Conservation (phyloP, 805 yeast genomes). For the Vanderwaltozyma yarrowii region DNA sequence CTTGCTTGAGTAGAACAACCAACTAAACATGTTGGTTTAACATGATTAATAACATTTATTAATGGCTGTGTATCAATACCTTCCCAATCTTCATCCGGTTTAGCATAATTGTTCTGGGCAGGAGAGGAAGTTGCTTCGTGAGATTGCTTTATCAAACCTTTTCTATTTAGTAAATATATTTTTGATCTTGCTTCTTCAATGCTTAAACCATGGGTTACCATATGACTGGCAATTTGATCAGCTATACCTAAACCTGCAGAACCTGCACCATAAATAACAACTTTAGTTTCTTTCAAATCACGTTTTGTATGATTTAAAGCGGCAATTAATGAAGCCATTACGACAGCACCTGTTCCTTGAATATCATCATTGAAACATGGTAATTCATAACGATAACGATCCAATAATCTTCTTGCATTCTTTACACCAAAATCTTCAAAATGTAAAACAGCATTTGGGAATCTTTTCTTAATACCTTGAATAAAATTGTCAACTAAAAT, state of each 20-base stretch:
- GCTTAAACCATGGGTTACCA: slow-evolving; percentile 73
- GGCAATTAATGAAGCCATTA: slow-evolving; percentile 88
- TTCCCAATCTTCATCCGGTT: slow-evolving; percentile 61
- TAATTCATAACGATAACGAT: slow-evolving; percentile 57
- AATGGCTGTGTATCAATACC: slow-evolving; percentile 63
- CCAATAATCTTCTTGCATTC: slow-evolving; percentile 77
- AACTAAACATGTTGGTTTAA: slow-evolving; percentile 84
- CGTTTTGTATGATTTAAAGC: slow-evolving; percentile 73
- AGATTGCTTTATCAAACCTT: slow-evolving; percentile 63
- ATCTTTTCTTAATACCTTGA: slow-evolving; percentile 55
- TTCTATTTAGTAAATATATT: slow-evolving; percentile 75
- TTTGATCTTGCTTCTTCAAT: slow-evolving; percentile 59
- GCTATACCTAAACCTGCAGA: slow-evolving; percentile 96
- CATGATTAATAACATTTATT: slow-evolving; percentile 52
- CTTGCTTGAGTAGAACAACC: slow-evolving; percentile 96
- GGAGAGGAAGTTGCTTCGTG: slow-evolving; percentile 45
- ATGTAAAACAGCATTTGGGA: slow-evolving; percentile 86
- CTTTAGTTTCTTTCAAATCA: slow-evolving; percentile 48
- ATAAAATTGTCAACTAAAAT: slow-evolving; percentile 75
- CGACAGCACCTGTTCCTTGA: slow-evolving; percentile 99
- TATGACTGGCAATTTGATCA: slow-evolving; percentile 82
- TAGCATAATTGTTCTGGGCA: slow-evolving; percentile 69
- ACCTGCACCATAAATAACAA: slow-evolving; percentile 91
- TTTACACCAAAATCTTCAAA: slow-evolving; percentile 95
- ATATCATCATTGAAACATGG: slow-evolving; percentile 97